Evolutionary conservation across 2,329 filamentous ascomycete genomes (phyloP).

Genomic region (Aureobasidium sp.): DNA sequence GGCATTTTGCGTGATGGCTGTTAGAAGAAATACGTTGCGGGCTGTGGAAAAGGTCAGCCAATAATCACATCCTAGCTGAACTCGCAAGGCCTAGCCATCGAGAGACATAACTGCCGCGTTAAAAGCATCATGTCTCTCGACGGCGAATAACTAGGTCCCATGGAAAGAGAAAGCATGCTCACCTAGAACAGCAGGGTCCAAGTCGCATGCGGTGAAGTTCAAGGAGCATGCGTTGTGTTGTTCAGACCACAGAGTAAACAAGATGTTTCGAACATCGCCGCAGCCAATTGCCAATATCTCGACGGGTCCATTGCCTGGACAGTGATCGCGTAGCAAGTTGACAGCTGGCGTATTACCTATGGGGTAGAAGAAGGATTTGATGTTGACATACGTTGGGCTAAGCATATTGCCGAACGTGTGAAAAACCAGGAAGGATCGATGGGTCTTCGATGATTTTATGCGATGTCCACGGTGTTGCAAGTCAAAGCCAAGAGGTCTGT

Average conservation of each 20-base stretch:
- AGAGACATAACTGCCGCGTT: neutral
- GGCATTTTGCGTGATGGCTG: slow-evolving; percentile 39
- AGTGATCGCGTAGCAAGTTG: slow-evolving; percentile 39
- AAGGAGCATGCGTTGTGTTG: slow-evolving; percentile 24
- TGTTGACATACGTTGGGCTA: slow-evolving; percentile 4
- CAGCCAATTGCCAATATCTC: slow-evolving; percentile 47
- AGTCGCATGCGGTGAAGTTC: slow-evolving; percentile 44
- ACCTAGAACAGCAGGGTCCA: slow-evolving; percentile 44
- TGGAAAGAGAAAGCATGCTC: slow-evolving; percentile 14
- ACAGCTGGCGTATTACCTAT: slow-evolving; percentile 44
- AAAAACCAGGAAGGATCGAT: neutral
- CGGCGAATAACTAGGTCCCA: neutral
- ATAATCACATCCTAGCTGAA: neutral
- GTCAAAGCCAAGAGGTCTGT: neutral
- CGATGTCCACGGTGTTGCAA: neutral
- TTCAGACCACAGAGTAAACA: slow-evolving; percentile 45
- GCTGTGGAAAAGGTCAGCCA: slow-evolving; percentile 28
- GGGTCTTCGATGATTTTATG: neutral
- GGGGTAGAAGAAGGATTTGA: slow-evolving; percentile 29
- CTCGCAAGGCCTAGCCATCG: neutral
- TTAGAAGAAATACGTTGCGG: slow-evolving; percentile 47
- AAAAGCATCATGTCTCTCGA: neutral
- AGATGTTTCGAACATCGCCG: slow-evolving; percentile 48
- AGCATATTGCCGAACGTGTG: slow-evolving; percentile 7
- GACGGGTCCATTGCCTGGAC: slow-evolving; percentile 40